Base-by-base conservation (phyloP, 2,329 filamentous ascomycete genomes). In the Metarhizium rileyi region DNA sequence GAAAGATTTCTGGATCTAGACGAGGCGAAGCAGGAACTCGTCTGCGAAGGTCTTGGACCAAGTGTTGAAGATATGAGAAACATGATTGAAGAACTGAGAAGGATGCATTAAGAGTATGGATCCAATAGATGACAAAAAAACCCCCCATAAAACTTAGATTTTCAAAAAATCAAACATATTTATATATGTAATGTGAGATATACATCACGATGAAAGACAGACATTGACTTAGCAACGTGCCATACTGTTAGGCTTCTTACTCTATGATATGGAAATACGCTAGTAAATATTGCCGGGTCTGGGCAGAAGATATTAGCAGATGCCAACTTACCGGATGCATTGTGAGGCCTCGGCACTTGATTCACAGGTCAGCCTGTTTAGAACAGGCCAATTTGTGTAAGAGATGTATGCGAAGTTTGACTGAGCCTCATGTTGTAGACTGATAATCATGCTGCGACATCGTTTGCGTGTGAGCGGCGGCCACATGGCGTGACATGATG, bases 1-100 rank as follows among this genome's bases (percentile, higher is more conserved):
- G 91, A 97, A 68, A 69, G 80, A 47, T 96, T 96, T 62, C 66
- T 97, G 56, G 83, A 90, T 55, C 71, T 87, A 54, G 73, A 78
- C 43, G 80, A 84, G 49, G 70, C 72, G 35, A 68, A 68, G 38
- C 81, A 83, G 66, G 70, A 69, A 56, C 63, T 68, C 49, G 70
- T 78, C 46, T 81, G 71, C 50, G 63, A 73, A 63, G 81, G 71
- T 45, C 74, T 76, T 55, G 84, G 72, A 49, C 82, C 71, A 54
- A 78, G 72, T 71, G 66, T 87, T 55, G 75, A 83, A 65, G 63
- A 81, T 70, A 76, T 85, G 67, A 71, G 81, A 45, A 77, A 76
- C 47, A 59, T 81, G 48, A 70, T 86, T 2, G 81, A 84, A 59
- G 78, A 81, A 59, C 61, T 86, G 52, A 78, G 77, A 63, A 70